Evolutionary conservation across 371 early-diverging fungal species (phyloP).

Genomic region (Cokeromyces recurvatus): DNA sequence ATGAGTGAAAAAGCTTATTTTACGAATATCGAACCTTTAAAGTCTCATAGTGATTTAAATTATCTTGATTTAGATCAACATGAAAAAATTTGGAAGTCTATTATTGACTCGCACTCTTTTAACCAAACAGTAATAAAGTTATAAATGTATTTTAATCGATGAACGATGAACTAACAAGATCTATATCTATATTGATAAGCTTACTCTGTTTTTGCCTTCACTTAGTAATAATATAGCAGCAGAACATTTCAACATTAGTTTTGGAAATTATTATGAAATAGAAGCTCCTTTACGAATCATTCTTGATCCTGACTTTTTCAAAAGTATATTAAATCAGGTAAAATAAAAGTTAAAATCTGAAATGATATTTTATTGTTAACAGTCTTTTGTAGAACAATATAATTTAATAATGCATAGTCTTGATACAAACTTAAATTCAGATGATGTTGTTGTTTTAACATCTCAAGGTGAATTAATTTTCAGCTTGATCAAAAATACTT

Average conservation of each 20-base stretch:
- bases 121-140: slow-evolving; percentile 41
- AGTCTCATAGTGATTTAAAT: slow-evolving; percentile 19
- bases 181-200: slow-evolving; percentile 2
- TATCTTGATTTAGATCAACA: slow-evolving; percentile 25
- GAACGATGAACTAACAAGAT: too few relatives aligned
- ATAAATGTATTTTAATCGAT: not conserved
- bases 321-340: slow-evolving; percentile 28
- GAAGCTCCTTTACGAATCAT: slow-evolving; percentile 27
- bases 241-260: slow-evolving; percentile 8
- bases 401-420: slow-evolving; percentile 32
- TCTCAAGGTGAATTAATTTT: slow-evolving; percentile 45
- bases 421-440: slow-evolving; percentile 45
- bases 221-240: slow-evolving; percentile 21
- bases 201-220: slow-evolving; percentile 24
- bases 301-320: slow-evolving; percentile 27
- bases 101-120: slow-evolving; percentile 47
- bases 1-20: slow-evolving; percentile 28
- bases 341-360: not conserved
- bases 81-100: slow-evolving; percentile 17
- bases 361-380: not conserved
- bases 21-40: slow-evolving; percentile 3
- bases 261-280: slow-evolving; percentile 32
- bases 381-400: slow-evolving; percentile 13
- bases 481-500: slow-evolving; percentile 51
- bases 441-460: slow-evolving; percentile 49